Evolutionary conservation across 371 early-diverging fungal genomes (phyloP), one percentile per base, ranked within the genome.

Genomic region (Rhizopus arrhizus): DNA sequence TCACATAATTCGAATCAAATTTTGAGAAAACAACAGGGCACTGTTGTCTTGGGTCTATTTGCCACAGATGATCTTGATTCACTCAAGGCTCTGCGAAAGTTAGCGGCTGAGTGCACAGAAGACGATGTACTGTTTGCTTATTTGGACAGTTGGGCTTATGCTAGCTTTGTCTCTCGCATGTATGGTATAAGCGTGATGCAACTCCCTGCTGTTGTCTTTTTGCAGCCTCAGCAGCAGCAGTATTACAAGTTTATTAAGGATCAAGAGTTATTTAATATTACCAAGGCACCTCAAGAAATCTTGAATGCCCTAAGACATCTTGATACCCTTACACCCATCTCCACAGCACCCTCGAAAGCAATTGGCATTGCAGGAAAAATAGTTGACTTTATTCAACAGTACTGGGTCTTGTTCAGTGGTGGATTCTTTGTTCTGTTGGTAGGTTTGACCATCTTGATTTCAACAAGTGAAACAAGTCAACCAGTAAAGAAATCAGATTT

Each of bases 81-180:
- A 11, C 54, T 47, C 13, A 35, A 28, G 6, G 52, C 52, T 28
- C 35, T 72, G 9, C 65, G 68, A 48, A 41, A 48, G 11, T 11
- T 65, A 32, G 63, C 68, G 5, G 35, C 70, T 53, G 15, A 68
- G 64, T 46, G 70, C 63, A 31, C 56, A 53, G 49, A 58, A 7
- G 22, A 60, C 54, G 45, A 56, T 10, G n/a, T 61, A 31, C 11
- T 66, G 4, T 89, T 90, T 75, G 82, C 87, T n/a, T 82, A 83
- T 74, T 52, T 91, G 35, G 85, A 90, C 61, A 87, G 82, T 16
- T 56, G 51, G 46, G 70, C 73, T 45, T 88, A 83, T 75, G 66
- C 60, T 4, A 63, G 77, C 15, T 90, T 86, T 59, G 72, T 85
- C 15, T 61, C 79, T 45, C 65, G 85, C 15, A 84, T 85, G 22